phyloP scores from a whole-genome alignment of 23 red algal genomes.

The Gracilaria domingensis region DNA sequence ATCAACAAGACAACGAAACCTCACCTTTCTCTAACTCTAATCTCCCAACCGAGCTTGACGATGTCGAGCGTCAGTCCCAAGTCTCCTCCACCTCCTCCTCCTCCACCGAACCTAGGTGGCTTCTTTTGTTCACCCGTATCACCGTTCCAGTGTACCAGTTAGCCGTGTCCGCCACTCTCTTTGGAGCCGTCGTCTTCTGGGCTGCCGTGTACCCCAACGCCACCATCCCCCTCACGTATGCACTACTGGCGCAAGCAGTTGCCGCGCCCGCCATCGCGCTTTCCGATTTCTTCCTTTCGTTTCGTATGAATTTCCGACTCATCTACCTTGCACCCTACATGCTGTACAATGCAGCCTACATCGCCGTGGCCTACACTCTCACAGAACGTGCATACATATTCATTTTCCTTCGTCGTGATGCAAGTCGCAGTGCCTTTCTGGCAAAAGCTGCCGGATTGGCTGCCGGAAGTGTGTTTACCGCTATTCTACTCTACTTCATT shows the following conservation, averaged over 20 bases:
- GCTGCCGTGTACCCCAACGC: conserved; percentile 27
- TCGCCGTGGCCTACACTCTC: conserved; percentile 15
- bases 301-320: conserved; percentile 49
- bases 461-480: background rate
- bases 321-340: conserved; percentile 33
- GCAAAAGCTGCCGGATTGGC: conserved; percentile 33
- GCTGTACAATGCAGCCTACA: conserved; percentile 47
- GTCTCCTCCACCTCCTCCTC: background rate
- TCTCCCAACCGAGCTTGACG: background rate
- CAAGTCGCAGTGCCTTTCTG: conserved; percentile 1
- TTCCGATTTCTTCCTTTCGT: conserved; percentile 38
- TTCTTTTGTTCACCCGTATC: conserved; percentile 28
- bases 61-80: conserved; percentile 24
- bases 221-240: conserved; percentile 8
- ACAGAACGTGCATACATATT: conserved; percentile 35
- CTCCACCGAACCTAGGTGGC: background rate
- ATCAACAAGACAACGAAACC: conserved; percentile 40
- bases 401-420: conserved; percentile 37
- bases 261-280: conserved; percentile 36
- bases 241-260: conserved; percentile 34
- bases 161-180: conserved; percentile 30
- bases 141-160: conserved; percentile 59
- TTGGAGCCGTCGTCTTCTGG: conserved; percentile 68
- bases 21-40: background rate
- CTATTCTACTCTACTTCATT: conserved; percentile 18